Evolutionary conservation across 345 rosid genomes (phyloP).

Genomic region (Cardamine resedifolia): DNA sequence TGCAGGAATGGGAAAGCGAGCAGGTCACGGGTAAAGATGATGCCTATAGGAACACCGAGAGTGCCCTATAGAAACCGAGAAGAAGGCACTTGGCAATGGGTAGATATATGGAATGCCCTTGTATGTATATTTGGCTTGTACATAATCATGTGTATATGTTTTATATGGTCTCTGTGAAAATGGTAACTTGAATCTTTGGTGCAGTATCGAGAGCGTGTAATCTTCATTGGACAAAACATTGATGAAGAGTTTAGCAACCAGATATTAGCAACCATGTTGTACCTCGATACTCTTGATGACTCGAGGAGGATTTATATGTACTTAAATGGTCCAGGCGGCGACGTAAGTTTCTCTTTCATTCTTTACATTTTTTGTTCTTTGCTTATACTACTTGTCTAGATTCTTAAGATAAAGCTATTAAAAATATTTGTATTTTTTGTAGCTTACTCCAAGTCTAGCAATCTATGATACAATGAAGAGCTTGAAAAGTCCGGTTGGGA

Average conservation of each 20-base stretch:
- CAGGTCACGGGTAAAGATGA: constrained; percentile 60
- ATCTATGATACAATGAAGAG: constrained; percentile 86
- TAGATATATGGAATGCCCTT: constrained; percentile 87
- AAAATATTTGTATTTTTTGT: constrained; percentile 32
- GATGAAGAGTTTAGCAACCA: constrained; percentile 91
- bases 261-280: constrained; percentile 86
- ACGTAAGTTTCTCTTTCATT: constrained; percentile 49
- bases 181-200: constrained; percentile 25
- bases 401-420: neutral
- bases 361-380: neutral
- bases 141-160: neutral
- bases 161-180: neutral
- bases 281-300: constrained; percentile 84
- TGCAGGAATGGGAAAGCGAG: constrained; percentile 52
- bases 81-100: constrained; percentile 87
- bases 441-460: constrained; percentile 85
- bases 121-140: constrained; percentile 47
- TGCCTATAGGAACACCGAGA: constrained; percentile 82
- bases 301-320: constrained; percentile 60
- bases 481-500: constrained; percentile 77
- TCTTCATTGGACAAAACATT: constrained; percentile 74
- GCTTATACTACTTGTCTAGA: neutral
- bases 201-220: constrained; percentile 88
- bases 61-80: constrained; percentile 71
- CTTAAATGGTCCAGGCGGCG: constrained; percentile 88